phyloP scores from a whole-genome alignment of 2,329 filamentous ascomycete species.

The Diaporthe citriasiana region DNA sequence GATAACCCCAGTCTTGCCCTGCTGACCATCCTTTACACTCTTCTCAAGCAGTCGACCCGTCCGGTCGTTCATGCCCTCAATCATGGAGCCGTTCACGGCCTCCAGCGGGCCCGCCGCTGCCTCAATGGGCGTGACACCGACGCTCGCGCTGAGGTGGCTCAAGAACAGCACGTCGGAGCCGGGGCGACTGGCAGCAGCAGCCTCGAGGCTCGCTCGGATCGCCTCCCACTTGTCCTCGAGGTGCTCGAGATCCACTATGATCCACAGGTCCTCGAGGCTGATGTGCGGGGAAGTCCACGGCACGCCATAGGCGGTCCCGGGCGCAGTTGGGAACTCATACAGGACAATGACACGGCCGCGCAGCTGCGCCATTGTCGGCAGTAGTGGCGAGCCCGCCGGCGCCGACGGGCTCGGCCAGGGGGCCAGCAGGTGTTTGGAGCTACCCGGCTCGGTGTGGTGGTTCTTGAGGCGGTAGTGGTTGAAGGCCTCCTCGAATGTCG shows the following conservation, averaged over 20 bases:
- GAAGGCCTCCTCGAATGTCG: constrained; percentile 62
- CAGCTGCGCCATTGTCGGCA: constrained; percentile 61
- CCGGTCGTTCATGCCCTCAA: constrained; percentile 65
- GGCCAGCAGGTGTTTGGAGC: constrained; percentile 52
- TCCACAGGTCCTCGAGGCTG: constrained; percentile 62
- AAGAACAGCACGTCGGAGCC: constrained; percentile 54
- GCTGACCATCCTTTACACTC: constrained; percentile 23
- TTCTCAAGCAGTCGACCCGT: constrained; percentile 59
- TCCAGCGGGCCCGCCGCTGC: constrained; percentile 61
- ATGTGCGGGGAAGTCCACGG: constrained; percentile 61
- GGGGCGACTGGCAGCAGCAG: constrained; percentile 54
- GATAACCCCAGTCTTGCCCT: constrained; percentile 58
- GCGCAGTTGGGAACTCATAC: constrained; percentile 58
- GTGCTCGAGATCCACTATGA: constrained; percentile 58
- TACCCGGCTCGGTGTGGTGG: constrained; percentile 53
- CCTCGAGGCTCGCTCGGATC: constrained; percentile 57
- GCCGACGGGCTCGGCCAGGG: constrained; percentile 23
- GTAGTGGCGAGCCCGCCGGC: constrained; percentile 42
- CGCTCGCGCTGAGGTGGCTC: constrained; percentile 62
- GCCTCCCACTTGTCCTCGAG: constrained; percentile 63
- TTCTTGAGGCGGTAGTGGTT: constrained; percentile 55
- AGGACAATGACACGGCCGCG: constrained; percentile 63
- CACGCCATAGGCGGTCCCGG: constrained; percentile 56
- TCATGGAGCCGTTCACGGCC: constrained; percentile 51
- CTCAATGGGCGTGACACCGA: constrained; percentile 64